A percentile compares a stretch with the other conserved stretches of the same genome.
Conservation (phyloP, 805 yeast species). For the Candida berthetii region DNA sequence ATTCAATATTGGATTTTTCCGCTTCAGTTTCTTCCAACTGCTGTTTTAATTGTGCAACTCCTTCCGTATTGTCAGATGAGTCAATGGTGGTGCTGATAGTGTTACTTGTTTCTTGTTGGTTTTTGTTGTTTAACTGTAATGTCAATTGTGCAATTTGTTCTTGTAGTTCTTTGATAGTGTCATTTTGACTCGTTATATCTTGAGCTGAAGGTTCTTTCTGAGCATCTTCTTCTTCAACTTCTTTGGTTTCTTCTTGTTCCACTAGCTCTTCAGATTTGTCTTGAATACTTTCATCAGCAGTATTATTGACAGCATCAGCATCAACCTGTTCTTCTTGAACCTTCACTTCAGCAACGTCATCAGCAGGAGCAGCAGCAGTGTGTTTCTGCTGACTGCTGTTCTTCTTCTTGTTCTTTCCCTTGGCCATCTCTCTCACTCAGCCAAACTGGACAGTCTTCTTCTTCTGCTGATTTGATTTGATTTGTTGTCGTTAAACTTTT, state of each 20-base stretch:
- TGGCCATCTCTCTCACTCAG: conserved; percentile 7
- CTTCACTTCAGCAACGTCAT: conserved; percentile 1
- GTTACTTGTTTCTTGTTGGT: conserved; percentile 2
- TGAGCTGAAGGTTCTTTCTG: not conserved
- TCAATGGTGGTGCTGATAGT: conserved; percentile 1
- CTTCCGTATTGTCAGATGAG: conserved; percentile 2
- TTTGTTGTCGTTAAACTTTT: not conserved
- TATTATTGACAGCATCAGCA: not conserved
- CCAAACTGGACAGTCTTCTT: not conserved
- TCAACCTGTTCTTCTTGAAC: conserved; percentile 14
- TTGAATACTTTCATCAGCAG: conserved; percentile 7
- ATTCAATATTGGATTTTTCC: conserved; percentile 53
- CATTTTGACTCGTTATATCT: not conserved
- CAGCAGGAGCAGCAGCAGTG: not conserved
- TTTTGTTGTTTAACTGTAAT: conserved; percentile 3
- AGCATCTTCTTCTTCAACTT: conserved; percentile 2
- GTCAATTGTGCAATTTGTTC: conserved; percentile 7
- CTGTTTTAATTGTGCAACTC: conserved; percentile 13
- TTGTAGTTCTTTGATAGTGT: conserved; percentile 4
- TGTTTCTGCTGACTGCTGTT: not conserved
- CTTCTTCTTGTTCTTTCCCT: conserved; percentile 14
- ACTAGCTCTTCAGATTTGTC: not conserved
- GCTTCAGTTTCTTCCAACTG: conserved; percentile 30
- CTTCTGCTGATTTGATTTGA: not conserved
- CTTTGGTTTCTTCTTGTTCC: conserved; percentile 2